phyloP scores from a whole-genome alignment of 2,329 filamentous ascomycete genomes.

The Fusarium multiceps region DNA sequence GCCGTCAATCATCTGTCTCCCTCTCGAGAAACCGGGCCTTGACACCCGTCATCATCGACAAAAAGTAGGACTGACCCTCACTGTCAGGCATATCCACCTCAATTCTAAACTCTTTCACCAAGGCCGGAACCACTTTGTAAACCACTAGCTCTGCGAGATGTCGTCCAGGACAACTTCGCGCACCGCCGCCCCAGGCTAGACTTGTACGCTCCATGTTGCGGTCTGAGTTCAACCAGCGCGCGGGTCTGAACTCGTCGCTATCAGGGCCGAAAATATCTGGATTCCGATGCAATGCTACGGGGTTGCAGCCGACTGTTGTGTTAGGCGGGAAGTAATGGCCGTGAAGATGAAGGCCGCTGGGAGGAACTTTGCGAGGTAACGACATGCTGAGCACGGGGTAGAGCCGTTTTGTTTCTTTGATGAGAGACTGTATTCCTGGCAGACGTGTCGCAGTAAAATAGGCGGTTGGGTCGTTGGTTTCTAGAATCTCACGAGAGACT shows the following conservation, averaged over 20 bases:
- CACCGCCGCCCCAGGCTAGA: constrained; percentile 64
- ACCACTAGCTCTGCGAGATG: constrained; percentile 64
- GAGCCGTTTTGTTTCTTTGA: constrained; percentile 63
- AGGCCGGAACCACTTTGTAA: constrained; percentile 55
- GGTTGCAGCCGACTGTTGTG: constrained; percentile 63
- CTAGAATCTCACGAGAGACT: constrained; percentile 51
- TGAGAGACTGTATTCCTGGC: constrained; percentile 56
- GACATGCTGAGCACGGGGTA: constrained; percentile 65
- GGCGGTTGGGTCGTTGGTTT: constrained; percentile 1
- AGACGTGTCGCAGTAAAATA: constrained; percentile 45
- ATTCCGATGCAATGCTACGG: constrained; percentile 63
- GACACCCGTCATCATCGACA: constrained; percentile 63
- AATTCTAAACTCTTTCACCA: constrained; percentile 60
- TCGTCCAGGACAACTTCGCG: constrained; percentile 62
- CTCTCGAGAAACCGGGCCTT: constrained; percentile 53
- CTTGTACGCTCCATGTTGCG: constrained; percentile 60
- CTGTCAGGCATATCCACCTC: constrained; percentile 53
- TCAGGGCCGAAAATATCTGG: constrained; percentile 60
- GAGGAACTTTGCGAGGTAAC: constrained; percentile 59
- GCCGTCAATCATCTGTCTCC: neutral
- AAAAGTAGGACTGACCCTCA: constrained; percentile 60
- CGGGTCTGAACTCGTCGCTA: constrained; percentile 57
- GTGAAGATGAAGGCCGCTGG: constrained; percentile 52
- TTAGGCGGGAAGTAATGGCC: constrained; percentile 56
- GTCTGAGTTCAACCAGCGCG: constrained; percentile 59